Evolutionary conservation across 1,284 basidiomycete species (phyloP).

Genomic region (Ceratobasidium sp.): DNA sequence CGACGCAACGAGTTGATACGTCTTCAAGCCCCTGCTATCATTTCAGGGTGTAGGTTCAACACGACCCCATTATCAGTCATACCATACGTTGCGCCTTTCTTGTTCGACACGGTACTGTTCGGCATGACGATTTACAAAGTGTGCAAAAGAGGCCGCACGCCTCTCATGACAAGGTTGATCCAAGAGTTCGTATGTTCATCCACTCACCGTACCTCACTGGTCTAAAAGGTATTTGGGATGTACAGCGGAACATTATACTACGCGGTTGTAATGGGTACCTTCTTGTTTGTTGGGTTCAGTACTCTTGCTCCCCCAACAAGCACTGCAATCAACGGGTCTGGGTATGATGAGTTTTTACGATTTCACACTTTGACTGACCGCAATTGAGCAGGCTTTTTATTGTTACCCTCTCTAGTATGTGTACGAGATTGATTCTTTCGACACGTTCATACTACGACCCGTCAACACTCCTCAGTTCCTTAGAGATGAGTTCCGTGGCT

Average conservation of each 20-base stretch:
- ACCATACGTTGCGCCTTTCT: slow-evolving; percentile 33
- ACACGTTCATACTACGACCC: slow-evolving; percentile 24
- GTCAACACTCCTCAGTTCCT: not conserved
- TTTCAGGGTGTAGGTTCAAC: slow-evolving; percentile 11
- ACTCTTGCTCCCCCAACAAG: slow-evolving; percentile 11
- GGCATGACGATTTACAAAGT: slow-evolving; percentile 23
- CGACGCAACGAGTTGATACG: not conserved
- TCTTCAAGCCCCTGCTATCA: slow-evolving; percentile 15
- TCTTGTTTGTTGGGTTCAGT: slow-evolving; percentile 26
- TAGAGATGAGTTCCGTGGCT: slow-evolving; percentile 8
- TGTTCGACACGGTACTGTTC: slow-evolving; percentile 14
- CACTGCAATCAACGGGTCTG: slow-evolving; percentile 22
- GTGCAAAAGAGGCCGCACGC: not conserved
- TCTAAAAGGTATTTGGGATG: not conserved
- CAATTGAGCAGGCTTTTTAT: slow-evolving; percentile 6
- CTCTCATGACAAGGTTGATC: not conserved
- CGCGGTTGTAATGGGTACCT: slow-evolving; percentile 17
- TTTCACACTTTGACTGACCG: not conserved
- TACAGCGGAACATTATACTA: slow-evolving; percentile 22
- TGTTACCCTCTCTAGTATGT: slow-evolving; percentile 32
- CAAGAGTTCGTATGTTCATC: slow-evolving; percentile 12
- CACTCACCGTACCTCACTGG: not conserved
- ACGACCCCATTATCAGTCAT: slow-evolving; percentile 7
- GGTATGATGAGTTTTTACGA: not conserved
- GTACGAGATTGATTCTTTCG: slow-evolving; percentile 14